These are phyloP conservation scores for Fusarium pilosicola DNA, from an alignment of 2,329 filamentous ascomycete species.

Conservation along the genomic window DNA sequence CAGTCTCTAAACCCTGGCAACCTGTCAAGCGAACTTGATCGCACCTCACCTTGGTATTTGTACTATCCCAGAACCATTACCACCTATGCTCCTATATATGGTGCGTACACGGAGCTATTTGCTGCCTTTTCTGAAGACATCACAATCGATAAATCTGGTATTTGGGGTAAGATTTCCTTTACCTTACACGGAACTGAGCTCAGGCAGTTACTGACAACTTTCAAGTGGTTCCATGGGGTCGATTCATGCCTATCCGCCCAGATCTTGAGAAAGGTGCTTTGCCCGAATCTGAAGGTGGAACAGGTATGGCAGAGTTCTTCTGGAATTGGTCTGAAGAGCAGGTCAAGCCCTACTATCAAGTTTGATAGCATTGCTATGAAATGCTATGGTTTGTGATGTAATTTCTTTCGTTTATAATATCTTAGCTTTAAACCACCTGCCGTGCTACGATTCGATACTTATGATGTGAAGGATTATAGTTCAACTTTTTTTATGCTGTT, in stretches of 20 bases:
- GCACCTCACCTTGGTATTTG: constrained; percentile 37
- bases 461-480: not conserved
- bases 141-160: constrained; percentile 50
- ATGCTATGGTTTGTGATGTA: not conserved
- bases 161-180: constrained; percentile 40
- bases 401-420: not conserved
- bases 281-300: constrained; percentile 51
- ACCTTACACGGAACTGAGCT: not conserved
- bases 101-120: constrained; percentile 61
- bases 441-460: too few species aligned
- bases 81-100: constrained; percentile 46
- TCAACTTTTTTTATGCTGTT: not conserved
- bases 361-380: not conserved
- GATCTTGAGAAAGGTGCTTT: constrained; percentile 48
- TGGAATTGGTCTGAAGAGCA: constrained; percentile 57
- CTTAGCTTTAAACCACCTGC: not conserved
- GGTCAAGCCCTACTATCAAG: constrained; percentile 40
- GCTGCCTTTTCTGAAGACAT: constrained; percentile 56
- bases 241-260: constrained; percentile 48
- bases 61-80: constrained; percentile 32
- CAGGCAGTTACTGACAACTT: not conserved
- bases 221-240: constrained; percentile 49
- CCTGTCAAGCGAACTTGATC: constrained; percentile 38
- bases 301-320: constrained; percentile 50
- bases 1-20: constrained; percentile 42